These are phyloP conservation scores for Micractinium sp. DNA, from an alignment of 139 green algal species.

Conservation along the genomic window DNA sequence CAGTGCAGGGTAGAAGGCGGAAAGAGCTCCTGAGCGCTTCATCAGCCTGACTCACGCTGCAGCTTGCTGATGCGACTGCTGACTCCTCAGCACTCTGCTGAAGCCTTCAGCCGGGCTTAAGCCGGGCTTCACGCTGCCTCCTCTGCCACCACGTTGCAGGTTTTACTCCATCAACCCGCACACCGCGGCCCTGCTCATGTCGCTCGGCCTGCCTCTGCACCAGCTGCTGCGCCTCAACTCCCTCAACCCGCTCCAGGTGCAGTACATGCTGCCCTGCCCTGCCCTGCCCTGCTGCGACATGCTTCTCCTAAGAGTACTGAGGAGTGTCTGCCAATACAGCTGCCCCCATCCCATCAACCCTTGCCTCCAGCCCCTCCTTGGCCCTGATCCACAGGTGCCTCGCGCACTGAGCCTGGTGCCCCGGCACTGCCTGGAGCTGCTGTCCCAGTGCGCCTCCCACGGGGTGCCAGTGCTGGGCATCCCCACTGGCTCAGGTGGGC, in stretches of 20 bases:
- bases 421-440: slow-evolving; percentile 41
- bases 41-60: neutral
- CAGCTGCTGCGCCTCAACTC: slow-evolving; percentile 41
- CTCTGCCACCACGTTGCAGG: neutral
- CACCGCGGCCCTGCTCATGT: slow-evolving; percentile 40
- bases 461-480: slow-evolving; percentile 13
- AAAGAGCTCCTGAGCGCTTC: too few species aligned
- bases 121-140: neutral
- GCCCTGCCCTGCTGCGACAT: too few species aligned
- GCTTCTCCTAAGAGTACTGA: neutral
- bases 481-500: slow-evolving; percentile 12
- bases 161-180: slow-evolving; percentile 51
- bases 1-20: too few species aligned
- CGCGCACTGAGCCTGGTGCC: slow-evolving; percentile 34
- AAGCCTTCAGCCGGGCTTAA: too few species aligned
- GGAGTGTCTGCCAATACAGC: neutral
- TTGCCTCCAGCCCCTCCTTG: too few species aligned
- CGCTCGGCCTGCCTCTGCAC: slow-evolving; percentile 21
- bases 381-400: too few species aligned
- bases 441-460: slow-evolving; percentile 33
- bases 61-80: neutral
- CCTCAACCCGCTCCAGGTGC: slow-evolving; percentile 4
- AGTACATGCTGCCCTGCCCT: neutral
- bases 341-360: neutral
- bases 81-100: neutral